Evolutionary conservation across 805 yeast genomes (phyloP).

Genomic region (Scheffersomyces coipomensis): DNA sequence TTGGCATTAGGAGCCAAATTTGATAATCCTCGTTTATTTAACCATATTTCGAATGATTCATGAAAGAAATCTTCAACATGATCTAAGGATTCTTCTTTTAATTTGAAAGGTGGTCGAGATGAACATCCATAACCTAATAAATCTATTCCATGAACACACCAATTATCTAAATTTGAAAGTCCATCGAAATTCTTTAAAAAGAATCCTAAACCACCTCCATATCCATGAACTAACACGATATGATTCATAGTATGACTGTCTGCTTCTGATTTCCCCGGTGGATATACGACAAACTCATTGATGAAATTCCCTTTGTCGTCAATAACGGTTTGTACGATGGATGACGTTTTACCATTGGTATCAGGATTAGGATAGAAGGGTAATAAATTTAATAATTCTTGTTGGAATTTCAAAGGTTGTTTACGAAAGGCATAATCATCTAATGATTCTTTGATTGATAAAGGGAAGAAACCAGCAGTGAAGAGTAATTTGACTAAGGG

Average conservation of each 20-base stretch:
- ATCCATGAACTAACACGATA: slow-evolving; percentile 44
- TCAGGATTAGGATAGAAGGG: slow-evolving; percentile 46
- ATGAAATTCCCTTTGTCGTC: slow-evolving; percentile 25
- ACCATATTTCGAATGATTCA: slow-evolving; percentile 66
- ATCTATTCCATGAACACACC: slow-evolving; percentile 86
- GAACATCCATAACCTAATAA: slow-evolving; percentile 89
- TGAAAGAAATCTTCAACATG: slow-evolving; percentile 63
- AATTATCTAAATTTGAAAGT: slow-evolving; percentile 29
- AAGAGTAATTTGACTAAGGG: slow-evolving; percentile 56
- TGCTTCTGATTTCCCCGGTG: slow-evolving; percentile 19
- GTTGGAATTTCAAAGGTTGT: slow-evolving; percentile 44
- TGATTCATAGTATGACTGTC: slow-evolving; percentile 25
- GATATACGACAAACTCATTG: slow-evolving; percentile 42
- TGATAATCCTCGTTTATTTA: slow-evolving; percentile 42
- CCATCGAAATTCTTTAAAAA: slow-evolving; percentile 38
- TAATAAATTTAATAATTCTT: slow-evolving; percentile 41
- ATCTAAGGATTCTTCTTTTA: slow-evolving; percentile 37
- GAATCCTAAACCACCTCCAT: slow-evolving; percentile 45
- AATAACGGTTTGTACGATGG: slow-evolving; percentile 30
- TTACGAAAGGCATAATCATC: slow-evolving; percentile 46
- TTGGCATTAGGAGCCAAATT: slow-evolving; percentile 28
- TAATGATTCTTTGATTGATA: slow-evolving; percentile 49
- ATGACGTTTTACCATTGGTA: slow-evolving; percentile 23
- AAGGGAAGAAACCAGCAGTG: slow-evolving; percentile 58
- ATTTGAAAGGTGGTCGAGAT: slow-evolving; percentile 69